These are phyloP conservation scores for Pontederia crassipes DNA, from an alignment of 176 grass and related monocot genomes.

Conservation along the genomic window DNA sequence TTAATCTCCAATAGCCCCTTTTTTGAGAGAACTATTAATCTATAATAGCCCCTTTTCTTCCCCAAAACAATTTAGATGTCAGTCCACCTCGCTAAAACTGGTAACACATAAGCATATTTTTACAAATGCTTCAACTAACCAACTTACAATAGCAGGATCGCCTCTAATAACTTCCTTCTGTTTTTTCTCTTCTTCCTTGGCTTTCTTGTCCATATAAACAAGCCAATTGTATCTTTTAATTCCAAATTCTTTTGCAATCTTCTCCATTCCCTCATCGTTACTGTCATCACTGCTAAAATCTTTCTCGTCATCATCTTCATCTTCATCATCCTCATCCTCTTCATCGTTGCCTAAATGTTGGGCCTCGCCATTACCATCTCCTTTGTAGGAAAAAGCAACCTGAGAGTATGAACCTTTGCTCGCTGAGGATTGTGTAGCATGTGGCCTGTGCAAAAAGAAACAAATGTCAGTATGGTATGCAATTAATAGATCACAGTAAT, in stretches of 20 bases:
- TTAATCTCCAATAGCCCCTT: no score
- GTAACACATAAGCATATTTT: slow-evolving; percentile 15
- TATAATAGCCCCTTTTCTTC: no score
- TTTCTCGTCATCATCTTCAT: slow-evolving; percentile 56
- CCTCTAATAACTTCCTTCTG: slow-evolving; percentile 97
- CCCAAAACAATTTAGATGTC: slow-evolving; percentile 21
- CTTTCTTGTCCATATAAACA: slow-evolving; percentile 92
- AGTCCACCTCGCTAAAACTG: slow-evolving; percentile 11
- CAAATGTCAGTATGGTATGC: slow-evolving; percentile 5
- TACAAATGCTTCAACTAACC: background rate
- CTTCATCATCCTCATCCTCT: slow-evolving; percentile 71
- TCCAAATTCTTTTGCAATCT: slow-evolving; percentile 91
- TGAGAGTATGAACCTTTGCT: slow-evolving; percentile 95
- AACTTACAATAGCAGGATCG: slow-evolving; percentile 84
- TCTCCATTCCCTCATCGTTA: slow-evolving; percentile 90
- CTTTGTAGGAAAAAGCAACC: slow-evolving; percentile 90
- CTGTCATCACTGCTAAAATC: slow-evolving; percentile 97
- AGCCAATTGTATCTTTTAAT: slow-evolving; percentile 97
- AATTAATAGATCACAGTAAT: slow-evolving; percentile 10
- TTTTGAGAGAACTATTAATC: no score
- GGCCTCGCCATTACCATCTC: slow-evolving; percentile 50
- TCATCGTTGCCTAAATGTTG: slow-evolving; percentile 60
- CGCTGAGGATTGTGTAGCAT: slow-evolving; percentile 49
- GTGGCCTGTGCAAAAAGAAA: slow-evolving; percentile 42
- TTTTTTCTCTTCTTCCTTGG: slow-evolving; percentile 86